phyloP scores from a whole-genome alignment of 2,329 filamentous ascomycete genomes.

The Rachicladosporium sp. region DNA sequence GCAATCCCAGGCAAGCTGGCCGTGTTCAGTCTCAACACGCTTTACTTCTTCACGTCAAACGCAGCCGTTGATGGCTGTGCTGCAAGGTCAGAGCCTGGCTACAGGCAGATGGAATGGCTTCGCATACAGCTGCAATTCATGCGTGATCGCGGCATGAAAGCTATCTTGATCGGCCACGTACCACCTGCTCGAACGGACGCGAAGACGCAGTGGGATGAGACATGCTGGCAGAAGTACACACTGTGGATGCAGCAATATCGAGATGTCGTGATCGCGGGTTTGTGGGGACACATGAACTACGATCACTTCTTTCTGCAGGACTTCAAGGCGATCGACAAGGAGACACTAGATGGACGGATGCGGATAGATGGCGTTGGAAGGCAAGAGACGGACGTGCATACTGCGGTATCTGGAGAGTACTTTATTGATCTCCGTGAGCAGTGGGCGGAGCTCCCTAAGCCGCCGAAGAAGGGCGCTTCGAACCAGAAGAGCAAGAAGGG shows the following conservation, averaged over 20 bases:
- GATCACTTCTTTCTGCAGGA: slow-evolving; percentile 95
- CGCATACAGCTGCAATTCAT: slow-evolving; percentile 76
- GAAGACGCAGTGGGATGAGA: slow-evolving; percentile 89
- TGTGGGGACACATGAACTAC: slow-evolving; percentile 97
- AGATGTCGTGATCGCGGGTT: slow-evolving; percentile 65
- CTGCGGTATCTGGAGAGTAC: slow-evolving; percentile 63
- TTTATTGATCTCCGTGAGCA: slow-evolving; percentile 60
- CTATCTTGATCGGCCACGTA: slow-evolving; percentile 86
- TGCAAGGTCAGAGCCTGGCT: slow-evolving; percentile 68
- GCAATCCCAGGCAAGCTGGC: slow-evolving; percentile 76
- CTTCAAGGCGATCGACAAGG: slow-evolving; percentile 59
- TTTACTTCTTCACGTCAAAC: slow-evolving; percentile 83
- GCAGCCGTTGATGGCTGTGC: slow-evolving; percentile 86
- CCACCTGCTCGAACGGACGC: slow-evolving; percentile 74
- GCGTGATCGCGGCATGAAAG: slow-evolving; percentile 78
- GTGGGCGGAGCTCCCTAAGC: slow-evolving; percentile 66
- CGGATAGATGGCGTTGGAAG: slow-evolving; percentile 6
- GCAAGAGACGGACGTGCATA: slow-evolving; percentile 39
- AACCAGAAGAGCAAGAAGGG: slow-evolving; percentile 16
- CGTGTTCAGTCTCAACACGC: slow-evolving; percentile 87
- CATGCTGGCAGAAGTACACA: slow-evolving; percentile 95
- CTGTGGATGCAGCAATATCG: slow-evolving; percentile 84
- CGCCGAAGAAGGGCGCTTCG: slow-evolving; percentile 20
- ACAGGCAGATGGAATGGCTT: slow-evolving; percentile 92
- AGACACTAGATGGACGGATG: slow-evolving; percentile 33